Conservation (phyloP, 2,329 filamentous ascomycete species). For the Aspergillus hiratsukae region DNA sequence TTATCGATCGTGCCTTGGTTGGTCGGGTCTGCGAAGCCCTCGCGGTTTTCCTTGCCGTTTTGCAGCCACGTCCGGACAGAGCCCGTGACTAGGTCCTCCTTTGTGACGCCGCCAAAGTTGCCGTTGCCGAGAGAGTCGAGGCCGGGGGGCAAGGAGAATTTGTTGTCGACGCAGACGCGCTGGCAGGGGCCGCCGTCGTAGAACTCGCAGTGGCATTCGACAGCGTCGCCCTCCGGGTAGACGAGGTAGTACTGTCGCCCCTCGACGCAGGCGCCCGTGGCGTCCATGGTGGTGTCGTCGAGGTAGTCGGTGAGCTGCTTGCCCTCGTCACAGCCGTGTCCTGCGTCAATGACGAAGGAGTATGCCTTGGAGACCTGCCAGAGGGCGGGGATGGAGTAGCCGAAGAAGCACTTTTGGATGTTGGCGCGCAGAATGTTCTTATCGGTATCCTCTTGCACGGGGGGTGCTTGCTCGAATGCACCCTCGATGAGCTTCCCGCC, state of each 20-base stretch:
- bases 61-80: constrained; percentile 10
- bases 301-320: constrained; percentile 1
- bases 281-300: constrained; percentile 2
- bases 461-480: background rate
- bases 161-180: background rate
- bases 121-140: background rate
- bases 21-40: constrained; percentile 16
- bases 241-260: constrained; percentile 10
- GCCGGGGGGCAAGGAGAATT: constrained; percentile 5
- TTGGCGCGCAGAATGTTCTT: background rate
- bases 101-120: constrained; percentile 3
- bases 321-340: constrained; percentile 6
- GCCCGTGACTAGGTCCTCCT: constrained; percentile 3
- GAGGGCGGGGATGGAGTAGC: constrained; percentile 7
- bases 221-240: constrained; percentile 9
- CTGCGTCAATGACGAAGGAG: constrained; percentile 9
- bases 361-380: constrained; percentile 7
- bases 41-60: constrained; percentile 33
- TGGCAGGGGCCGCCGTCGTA: background rate
- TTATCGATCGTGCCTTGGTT: constrained; percentile 19
- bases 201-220: constrained; percentile 10
- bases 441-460: background rate
- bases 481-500: constrained; percentile 9
- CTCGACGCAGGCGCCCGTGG: constrained; percentile 2
- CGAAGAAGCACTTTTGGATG: constrained; percentile 2